phyloP scores from a whole-genome alignment of 345 rosid species.

The Angophora floribunda region DNA sequence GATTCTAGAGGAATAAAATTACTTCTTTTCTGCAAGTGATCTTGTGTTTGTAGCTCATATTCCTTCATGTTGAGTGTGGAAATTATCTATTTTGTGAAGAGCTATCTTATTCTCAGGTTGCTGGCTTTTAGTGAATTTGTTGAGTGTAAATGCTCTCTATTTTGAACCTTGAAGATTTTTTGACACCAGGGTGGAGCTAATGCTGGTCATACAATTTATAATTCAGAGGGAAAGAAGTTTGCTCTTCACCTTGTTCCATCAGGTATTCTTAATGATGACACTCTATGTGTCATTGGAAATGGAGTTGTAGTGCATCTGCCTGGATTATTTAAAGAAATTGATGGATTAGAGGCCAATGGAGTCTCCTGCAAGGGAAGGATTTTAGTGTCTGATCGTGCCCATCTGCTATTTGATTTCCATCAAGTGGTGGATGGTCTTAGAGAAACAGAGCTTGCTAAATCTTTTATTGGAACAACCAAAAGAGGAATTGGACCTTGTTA shows the following conservation, averaged over 20 bases:
- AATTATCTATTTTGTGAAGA: neutral
- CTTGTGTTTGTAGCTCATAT: neutral
- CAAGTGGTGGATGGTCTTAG: conserved; percentile 83
- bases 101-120: neutral
- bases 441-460: conserved; percentile 83
- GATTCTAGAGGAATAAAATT: neutral
- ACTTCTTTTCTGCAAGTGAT: neutral
- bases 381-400: conserved; percentile 90
- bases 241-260: conserved; percentile 98
- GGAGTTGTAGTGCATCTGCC: conserved; percentile 96
- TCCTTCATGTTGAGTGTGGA: neutral
- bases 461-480: conserved; percentile 87
- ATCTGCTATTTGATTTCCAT: conserved; percentile 85
- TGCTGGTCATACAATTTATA: conserved; percentile 98
- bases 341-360: conserved; percentile 73
- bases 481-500: conserved; percentile 96
- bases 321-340: conserved; percentile 78
- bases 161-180: neutral
- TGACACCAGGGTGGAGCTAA: conserved; percentile 87
- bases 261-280: conserved; percentile 78
- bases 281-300: conserved; percentile 86
- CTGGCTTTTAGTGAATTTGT: neutral
- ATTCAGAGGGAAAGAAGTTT: conserved; percentile 86
- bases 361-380: conserved; percentile 86
- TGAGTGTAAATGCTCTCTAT: neutral